Base-by-base conservation (phyloP, 768 basidiomycete species). In the Agrocybe praecox region DNA sequence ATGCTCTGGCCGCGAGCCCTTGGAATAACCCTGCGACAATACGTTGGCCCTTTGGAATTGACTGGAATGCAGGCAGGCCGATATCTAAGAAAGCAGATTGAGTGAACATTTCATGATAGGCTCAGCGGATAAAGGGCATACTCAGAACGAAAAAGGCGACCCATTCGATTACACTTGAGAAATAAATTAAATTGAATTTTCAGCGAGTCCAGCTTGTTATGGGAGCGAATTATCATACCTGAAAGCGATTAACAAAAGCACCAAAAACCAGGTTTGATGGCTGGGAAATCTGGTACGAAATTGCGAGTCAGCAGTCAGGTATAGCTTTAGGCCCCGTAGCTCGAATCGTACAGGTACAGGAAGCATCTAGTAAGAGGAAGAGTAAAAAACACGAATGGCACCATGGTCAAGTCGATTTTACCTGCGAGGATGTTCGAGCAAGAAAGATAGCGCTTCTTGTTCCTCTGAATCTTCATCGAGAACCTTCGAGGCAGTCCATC, bases 381-480 rank as follows among this genome's bases (percentile, higher is more conserved):
- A 59, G 29, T 7, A 18, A 26, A 14, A 21, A 14, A 36, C 10
- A 14, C 2, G 26, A 8, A 23, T 6, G 14, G 18, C 26, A 14
- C 15, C n/a, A 51, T 23, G 8, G 36, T 19, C n/a, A 26, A 21
- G 21, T 4, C 7, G 1, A 18, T 54, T 71, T 15, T 62, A 87
- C 78, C 87, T 80, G 45, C 91, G 78, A 2, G 91, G 90, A 70
- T 92, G 91, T 57, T 90, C 84, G 6, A 94, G 80, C 10, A 94
- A 74, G 69, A 92, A 94, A 15, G 84, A 81, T 4, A 91, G 70
- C 0, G 85, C 84, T 47, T 84, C 78, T 32, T 81, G 69, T 0
- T 74, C 59, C 0, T 80, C 76, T 0, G 87, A 84, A 0, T 70
- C 65, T 6, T 67, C 57, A 1, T 75, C 75, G 0, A 80, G 72